Base-by-base conservation (phyloP, 768 basidiomycete genomes). In the Multifurca ochricompacta region DNA sequence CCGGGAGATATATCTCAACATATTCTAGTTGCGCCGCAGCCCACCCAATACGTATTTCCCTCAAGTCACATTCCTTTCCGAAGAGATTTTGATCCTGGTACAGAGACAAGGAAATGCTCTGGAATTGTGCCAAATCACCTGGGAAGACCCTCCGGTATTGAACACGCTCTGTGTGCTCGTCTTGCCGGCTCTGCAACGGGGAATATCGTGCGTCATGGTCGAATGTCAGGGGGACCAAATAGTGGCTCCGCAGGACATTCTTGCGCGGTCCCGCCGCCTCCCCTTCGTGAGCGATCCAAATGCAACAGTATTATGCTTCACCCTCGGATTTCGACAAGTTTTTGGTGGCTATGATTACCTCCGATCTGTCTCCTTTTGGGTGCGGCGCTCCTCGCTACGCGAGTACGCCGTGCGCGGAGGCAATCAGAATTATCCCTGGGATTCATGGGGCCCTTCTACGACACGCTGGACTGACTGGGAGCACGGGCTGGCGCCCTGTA, bases 361-460 rank as follows among this genome's bases (percentile, higher is more conserved):
- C 55, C 45, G 55, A 40, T 56, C 55, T 16, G 50, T 56, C 36
- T 56, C 55, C 44, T 56, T 56, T 39, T 56, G 55, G 55, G 45
- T 56, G 2, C 44, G 50, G 7, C 55, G 55, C 18, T 25, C 44
- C 30, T 51, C 55, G 2, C 32, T 56, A 7, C 41, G 25, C 9
- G 50, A 56, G 7, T 52, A 41, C 8, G 50, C 55, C 39, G 13
- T 27, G 14, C 39, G 44, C 27, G 55, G 39, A 19, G 49, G 50
- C 7, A 36, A 47, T 19, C 25, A 40, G 11, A 35, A 14, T 1
- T 35, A 56, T 27, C 31, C 55, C 0, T 56, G 50, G 55, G 55
- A 56, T 10, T 25, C 39, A 9, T 56, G 50, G 55, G 55, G 55
- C 3, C 55, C 55, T 6, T 42, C 55, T 7, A 45, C 42, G 2